Evolutionary conservation across 495 filamentous ascomycete genomes (phyloP).

Genomic region (Tuber melanosporum): DNA sequence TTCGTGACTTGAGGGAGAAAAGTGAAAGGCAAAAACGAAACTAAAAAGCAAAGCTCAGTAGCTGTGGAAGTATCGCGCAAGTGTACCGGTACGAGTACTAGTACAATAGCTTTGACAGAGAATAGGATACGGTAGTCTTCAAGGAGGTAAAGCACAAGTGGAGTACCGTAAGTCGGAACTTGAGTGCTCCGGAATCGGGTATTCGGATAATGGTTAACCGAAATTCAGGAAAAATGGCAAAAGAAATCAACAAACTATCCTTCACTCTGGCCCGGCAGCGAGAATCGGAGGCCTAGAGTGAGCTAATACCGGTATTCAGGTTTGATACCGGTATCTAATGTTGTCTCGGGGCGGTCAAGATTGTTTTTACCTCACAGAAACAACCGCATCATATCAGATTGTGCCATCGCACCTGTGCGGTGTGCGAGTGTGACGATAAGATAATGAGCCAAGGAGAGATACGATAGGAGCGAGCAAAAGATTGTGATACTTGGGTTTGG

Average conservation of each 20-base stretch:
- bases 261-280: background rate
- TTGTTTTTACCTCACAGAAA: constrained; percentile 1
- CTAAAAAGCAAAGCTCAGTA: background rate
- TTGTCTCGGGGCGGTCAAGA: background rate
- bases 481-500: background rate
- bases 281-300: background rate
- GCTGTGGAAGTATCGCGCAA: background rate
- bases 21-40: constrained; percentile 5
- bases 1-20: background rate
- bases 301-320: background rate
- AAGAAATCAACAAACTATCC: background rate
- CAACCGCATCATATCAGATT: background rate
- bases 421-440: background rate
- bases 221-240: background rate
- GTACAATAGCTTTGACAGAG: too few relatives aligned
- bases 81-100: too few relatives aligned
- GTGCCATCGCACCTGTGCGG: background rate
- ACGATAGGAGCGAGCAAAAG: background rate
- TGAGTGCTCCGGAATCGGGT: background rate
- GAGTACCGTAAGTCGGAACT: background rate
- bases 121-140: background rate
- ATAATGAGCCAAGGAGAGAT: background rate
- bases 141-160: background rate
- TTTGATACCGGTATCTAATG: background rate
- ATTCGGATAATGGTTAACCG: background rate